Evolutionary conservation across 441 rosid species (phyloP), one percentile per base, ranked within the genome.

Genomic region (Breynia disticha): DNA sequence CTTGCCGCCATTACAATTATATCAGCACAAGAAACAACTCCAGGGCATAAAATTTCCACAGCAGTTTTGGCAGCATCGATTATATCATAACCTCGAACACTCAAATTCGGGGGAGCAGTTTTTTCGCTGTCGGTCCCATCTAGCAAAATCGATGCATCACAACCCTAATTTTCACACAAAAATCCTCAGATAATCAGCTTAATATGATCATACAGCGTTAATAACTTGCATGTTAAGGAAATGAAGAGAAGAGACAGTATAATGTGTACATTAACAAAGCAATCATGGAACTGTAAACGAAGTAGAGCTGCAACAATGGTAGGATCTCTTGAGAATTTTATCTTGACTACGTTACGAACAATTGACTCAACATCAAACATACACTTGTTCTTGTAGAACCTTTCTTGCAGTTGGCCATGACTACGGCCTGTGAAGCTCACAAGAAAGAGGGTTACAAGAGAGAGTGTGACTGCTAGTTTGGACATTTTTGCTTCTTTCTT

Each of bases 11-110:
- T 70, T 32, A 67, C 80, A 19, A 81, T 75, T 50, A 79, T 81
- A 50, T 86, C 90, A 16, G 88, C 84, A 44, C 95, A 83, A 53
- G 95, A 81, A 44, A 83, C 79, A 7, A 69, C 41, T 28, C 68
- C 55, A 0, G 19, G 41, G 18, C 95, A 79, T 14, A 66, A 16
- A 1, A 6, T 4, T 50, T 81, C 90, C 5, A 86, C 15, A 1
- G 13, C 67, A 0, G 24, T 28, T 55, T 85, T 85, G 13, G 72
- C 68, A 0, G 56, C 70, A 35, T 79, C 86, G 37, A 86, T 83
- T 14, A 83, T n/a, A 1, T 78, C 80, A 17, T 70, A 83, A 0
- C 90, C 86, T 49, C 75, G 57, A 7, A 83, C 82, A 21, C 85
- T 80, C 46, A 56, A 58, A 63, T 85, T 85, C 4, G 82, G 73